Evolutionary conservation across 2,329 filamentous ascomycete species (phyloP).

Genomic region (Reticulascus tulasneorum): DNA sequence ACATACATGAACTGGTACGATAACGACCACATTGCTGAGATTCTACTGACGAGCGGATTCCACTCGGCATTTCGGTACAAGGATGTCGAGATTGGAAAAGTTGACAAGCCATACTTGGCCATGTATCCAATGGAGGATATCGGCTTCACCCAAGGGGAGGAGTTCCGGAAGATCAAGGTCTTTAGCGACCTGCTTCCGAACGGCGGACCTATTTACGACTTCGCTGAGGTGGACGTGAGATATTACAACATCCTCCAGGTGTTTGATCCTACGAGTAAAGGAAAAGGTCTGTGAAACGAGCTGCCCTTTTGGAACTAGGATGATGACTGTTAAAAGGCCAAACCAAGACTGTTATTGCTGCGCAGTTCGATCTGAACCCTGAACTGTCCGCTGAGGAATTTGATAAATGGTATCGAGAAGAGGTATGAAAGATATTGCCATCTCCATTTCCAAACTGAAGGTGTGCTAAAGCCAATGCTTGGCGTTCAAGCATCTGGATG

Average conservation of each 20-base stretch:
- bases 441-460: background rate
- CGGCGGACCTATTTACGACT: constrained; percentile 16
- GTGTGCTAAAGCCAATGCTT: no score
- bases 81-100: constrained; percentile 18
- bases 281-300: constrained; percentile 12
- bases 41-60: constrained; percentile 27
- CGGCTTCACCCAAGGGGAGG: constrained; percentile 25
- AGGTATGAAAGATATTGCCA: constrained; percentile 9
- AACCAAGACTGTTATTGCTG: constrained; percentile 15
- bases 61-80: constrained; percentile 27
- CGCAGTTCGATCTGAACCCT: constrained; percentile 5
- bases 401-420: constrained; percentile 18
- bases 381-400: constrained; percentile 14
- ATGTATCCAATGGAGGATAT: constrained; percentile 32
- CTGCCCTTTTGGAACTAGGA: constrained; percentile 4
- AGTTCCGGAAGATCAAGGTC: constrained; percentile 28
- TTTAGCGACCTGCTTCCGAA: constrained; percentile 23
- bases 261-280: constrained; percentile 17
- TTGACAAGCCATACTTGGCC: constrained; percentile 28
- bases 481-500: constrained; percentile 13
- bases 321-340: constrained; percentile 8
- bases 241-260: constrained; percentile 19
- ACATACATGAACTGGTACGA: constrained; percentile 33
- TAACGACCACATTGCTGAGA: constrained; percentile 32
- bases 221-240: constrained; percentile 18